Conservation (phyloP, 192 early-diverging fungal genomes). For the Rhizoclosmatium sp. region DNA sequence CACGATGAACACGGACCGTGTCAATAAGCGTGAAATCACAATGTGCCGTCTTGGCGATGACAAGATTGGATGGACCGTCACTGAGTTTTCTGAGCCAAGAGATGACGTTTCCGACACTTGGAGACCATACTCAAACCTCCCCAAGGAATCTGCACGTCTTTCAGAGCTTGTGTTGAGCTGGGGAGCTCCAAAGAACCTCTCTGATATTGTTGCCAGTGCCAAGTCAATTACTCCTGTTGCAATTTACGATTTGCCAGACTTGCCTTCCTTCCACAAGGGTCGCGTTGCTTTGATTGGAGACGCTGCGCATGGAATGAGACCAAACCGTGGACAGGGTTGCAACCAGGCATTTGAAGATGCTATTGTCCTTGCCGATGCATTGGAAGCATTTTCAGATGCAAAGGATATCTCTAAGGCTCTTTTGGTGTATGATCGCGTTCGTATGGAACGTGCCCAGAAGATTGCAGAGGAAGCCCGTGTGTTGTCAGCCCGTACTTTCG, state of each 20-base stretch:
- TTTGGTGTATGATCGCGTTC: neutral
- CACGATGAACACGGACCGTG: constrained; percentile 4
- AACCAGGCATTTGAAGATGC: neutral
- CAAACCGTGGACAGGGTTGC: neutral
- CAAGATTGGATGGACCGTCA: neutral
- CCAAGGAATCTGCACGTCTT: constrained; percentile 1
- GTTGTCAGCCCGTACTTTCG: neutral
- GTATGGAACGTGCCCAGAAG: neutral
- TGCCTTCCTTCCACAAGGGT: no score
- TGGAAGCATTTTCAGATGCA: neutral
- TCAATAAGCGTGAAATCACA: neutral
- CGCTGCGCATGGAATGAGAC: no score
- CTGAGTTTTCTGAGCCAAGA: neutral
- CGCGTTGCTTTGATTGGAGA: no score
- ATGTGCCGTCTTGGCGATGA: neutral
- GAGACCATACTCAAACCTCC: neutral
- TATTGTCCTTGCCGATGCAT: neutral
- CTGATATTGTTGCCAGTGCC: neutral
- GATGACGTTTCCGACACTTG: neutral
- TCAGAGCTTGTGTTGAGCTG: neutral
- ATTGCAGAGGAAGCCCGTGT: neutral
- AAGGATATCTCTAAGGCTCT: neutral
- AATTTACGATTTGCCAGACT: no score
- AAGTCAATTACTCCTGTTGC: no score
- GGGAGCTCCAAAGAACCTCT: neutral